A percentile compares a stretch with the other conserved stretches of the same genome.
Evolutionary conservation across 225 moss, liverwort and hornwort species (phyloP).

Genomic region (Anthoceros angustus): DNA sequence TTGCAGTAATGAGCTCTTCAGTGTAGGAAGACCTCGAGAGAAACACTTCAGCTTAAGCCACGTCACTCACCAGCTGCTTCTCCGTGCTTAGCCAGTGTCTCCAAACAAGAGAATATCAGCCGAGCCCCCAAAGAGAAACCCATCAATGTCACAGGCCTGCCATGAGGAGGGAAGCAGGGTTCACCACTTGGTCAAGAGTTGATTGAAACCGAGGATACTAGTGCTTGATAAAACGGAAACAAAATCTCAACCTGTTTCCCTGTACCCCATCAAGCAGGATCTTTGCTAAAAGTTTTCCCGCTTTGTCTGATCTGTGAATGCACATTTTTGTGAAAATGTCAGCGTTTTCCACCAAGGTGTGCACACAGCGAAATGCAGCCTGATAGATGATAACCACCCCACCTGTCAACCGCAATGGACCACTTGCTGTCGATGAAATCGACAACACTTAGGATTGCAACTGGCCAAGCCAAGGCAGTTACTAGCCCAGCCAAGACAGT

Average conservation of each 20-base stretch:
- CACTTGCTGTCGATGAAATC: constrained; percentile 97
- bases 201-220: not conserved
- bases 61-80: constrained; percentile 32
- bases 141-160: constrained; percentile 90
- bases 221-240: not conserved
- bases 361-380: constrained; percentile 2
- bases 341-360: not conserved
- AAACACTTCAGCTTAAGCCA: not conserved
- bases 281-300: constrained; percentile 76
- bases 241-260: constrained; percentile 54
- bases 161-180: constrained; percentile 10
- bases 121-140: constrained; percentile 92
- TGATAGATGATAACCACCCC: not conserved
- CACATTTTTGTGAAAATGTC: not conserved
- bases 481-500: constrained; percentile 76
- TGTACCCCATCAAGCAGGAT: constrained; percentile 67
- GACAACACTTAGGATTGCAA: constrained; percentile 71
- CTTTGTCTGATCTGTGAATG: constrained; percentile 67
- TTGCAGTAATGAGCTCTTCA: not conserved
- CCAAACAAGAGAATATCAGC: constrained; percentile 86
- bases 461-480: constrained; percentile 91
- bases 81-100: constrained; percentile 72
- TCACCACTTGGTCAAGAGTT: not conserved
- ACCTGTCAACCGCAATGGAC: constrained; percentile 93
- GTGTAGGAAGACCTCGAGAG: not conserved